A percentile compares a stretch with the other conserved stretches of the same genome.
These are phyloP conservation scores for Alternaria angustiovoidea DNA, from an alignment of 2,329 filamentous ascomycete genomes.

Conservation along the genomic window DNA sequence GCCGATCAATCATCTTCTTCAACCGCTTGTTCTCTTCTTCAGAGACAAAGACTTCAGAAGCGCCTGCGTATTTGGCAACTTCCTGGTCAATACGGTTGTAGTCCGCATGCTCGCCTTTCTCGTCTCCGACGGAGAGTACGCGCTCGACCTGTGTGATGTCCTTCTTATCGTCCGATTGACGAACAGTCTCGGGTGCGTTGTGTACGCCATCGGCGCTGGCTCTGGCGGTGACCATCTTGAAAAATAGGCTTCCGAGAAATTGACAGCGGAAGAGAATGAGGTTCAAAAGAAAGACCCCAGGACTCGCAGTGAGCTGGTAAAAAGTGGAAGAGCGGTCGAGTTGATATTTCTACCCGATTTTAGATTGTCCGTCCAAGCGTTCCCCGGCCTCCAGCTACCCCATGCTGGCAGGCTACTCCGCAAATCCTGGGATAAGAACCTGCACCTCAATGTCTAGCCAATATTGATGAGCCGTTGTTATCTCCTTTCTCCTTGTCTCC, in stretches of 20 bases:
- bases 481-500: slow-evolving; percentile 7
- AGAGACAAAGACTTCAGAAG: slow-evolving; percentile 63
- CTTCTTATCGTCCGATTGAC: slow-evolving; percentile 33
- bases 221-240: slow-evolving; percentile 31
- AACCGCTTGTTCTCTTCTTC: slow-evolving; percentile 68
- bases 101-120: slow-evolving; percentile 64
- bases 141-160: slow-evolving; percentile 59
- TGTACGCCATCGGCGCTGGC: slow-evolving; percentile 27
- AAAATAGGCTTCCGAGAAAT: slow-evolving; percentile 14
- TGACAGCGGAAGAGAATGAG: slow-evolving; percentile 21
- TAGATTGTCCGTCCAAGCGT: slow-evolving; percentile 28
- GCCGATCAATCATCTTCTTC: slow-evolving; percentile 70
- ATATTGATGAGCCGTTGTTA: slow-evolving; percentile 16
- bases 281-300: slow-evolving; percentile 19
- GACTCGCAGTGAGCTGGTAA: slow-evolving; percentile 27
- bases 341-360: slow-evolving; percentile 36
- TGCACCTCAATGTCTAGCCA: slow-evolving; percentile 23
- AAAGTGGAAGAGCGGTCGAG: slow-evolving; percentile 20
- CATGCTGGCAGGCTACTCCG: slow-evolving; percentile 31
- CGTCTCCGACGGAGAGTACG: slow-evolving; percentile 56
- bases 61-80: slow-evolving; percentile 72
- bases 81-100: slow-evolving; percentile 71
- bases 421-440: slow-evolving; percentile 24
- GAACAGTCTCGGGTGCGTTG: slow-evolving; percentile 24
- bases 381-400: slow-evolving; percentile 28